These are phyloP conservation scores for Xylaria sp. DNA, from an alignment of 2,329 filamentous ascomycete genomes.

Conservation along the genomic window DNA sequence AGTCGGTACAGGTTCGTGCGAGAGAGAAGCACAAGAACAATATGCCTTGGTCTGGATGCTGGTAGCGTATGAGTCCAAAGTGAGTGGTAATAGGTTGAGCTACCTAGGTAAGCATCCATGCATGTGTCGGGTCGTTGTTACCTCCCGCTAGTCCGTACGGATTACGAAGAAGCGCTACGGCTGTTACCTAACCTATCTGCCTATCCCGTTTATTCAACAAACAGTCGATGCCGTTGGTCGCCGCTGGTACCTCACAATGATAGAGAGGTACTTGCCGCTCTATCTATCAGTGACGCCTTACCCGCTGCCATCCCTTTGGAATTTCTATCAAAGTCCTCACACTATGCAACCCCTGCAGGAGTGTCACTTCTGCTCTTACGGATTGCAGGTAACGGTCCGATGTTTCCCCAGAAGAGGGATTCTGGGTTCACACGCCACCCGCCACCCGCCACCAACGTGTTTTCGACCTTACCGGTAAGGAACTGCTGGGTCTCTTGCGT, in stretches of 20 bases:
- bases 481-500: not conserved
- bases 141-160: not conserved
- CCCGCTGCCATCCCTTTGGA: not conserved
- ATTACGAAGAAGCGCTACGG: not conserved
- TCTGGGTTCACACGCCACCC: not conserved
- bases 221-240: not conserved
- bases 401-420: constrained; percentile 22
- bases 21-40: not conserved
- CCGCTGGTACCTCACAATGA: too few species aligned
- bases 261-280: not conserved
- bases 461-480: not conserved
- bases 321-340: not conserved
- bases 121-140: not conserved
- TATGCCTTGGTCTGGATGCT: not conserved
- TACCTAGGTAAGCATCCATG: not conserved
- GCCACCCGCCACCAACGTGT: not conserved
- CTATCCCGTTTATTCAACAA: not conserved
- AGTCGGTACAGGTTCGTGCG: not conserved
- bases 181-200: not conserved
- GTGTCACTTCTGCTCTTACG: not conserved
- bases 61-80: too few species aligned
- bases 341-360: not conserved
- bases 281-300: not conserved
- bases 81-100: not conserved
- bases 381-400: constrained; percentile 22